phyloP scores from a whole-genome alignment of 768 basidiomycete species.

The Candolleomyces eurysporus region DNA sequence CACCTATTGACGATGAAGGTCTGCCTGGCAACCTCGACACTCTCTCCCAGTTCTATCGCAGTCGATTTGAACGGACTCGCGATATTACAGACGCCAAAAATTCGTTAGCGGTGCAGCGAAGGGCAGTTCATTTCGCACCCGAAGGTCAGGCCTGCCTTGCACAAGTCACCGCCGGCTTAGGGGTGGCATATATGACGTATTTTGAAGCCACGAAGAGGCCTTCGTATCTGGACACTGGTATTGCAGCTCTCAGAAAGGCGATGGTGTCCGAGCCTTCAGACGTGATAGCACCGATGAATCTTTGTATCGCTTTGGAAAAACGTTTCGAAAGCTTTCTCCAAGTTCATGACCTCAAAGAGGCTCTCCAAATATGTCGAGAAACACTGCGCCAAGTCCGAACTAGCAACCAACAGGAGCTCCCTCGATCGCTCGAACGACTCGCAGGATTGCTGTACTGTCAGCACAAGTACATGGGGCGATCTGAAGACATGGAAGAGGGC shows the following conservation, averaged over 20 bases:
- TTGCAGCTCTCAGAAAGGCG: not conserved
- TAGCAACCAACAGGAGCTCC: not conserved
- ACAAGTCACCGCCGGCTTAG: not conserved
- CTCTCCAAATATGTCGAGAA: not conserved
- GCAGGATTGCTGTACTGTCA: too few relatives aligned
- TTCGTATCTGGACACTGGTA: not conserved
- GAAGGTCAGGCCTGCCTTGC: not conserved
- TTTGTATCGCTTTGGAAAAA: not conserved
- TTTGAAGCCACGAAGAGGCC: not conserved
- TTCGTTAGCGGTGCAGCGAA: not conserved
- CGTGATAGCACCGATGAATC: not conserved
- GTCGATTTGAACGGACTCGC: not conserved
- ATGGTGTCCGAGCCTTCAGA: not conserved
- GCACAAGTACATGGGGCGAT: too few relatives aligned
- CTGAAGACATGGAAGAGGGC: too few relatives aligned
- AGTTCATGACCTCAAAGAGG: not conserved
- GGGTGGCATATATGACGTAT: not conserved
- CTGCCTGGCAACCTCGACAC: not conserved
- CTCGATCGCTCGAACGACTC: too few relatives aligned
- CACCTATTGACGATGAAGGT: not conserved
- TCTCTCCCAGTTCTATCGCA: not conserved
- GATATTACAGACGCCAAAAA: not conserved
- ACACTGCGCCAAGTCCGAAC: not conserved
- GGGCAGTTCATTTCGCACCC: not conserved
- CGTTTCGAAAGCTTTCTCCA: not conserved